These are phyloP conservation scores for Endotrypanum monterogeii DNA, from an alignment of 208 protist genomes.

Conservation along the genomic window DNA sequence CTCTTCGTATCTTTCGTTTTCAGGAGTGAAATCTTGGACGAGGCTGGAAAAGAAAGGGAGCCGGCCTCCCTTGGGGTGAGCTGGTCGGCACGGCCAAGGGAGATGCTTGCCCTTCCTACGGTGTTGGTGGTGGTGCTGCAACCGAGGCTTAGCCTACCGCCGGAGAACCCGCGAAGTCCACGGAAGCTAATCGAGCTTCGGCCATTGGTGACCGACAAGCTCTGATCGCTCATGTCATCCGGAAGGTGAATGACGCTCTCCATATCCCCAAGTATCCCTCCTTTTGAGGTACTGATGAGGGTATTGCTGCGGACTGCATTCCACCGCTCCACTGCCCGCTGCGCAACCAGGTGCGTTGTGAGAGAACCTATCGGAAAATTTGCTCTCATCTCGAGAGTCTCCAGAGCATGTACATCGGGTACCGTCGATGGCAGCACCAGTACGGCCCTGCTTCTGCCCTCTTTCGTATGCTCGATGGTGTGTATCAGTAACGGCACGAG, in stretches of 20 bases:
- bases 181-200: conserved; percentile 38
- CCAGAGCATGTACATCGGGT: conserved; percentile 61
- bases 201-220: conserved; percentile 35
- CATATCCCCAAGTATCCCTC: conserved; percentile 22
- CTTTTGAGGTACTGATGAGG: conserved; percentile 21
- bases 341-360: conserved; percentile 33
- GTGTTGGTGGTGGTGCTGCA: background rate
- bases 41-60: conserved; percentile 17
- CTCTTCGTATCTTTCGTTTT: conserved; percentile 35
- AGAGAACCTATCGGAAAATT: conserved; percentile 72
- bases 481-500: conserved; percentile 67
- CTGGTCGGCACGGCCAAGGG: conserved; percentile 13
- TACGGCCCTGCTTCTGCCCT: conserved; percentile 36
- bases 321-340: conserved; percentile 33
- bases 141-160: background rate
- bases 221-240: conserved; percentile 32
- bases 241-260: conserved; percentile 24
- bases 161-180: conserved; percentile 10
- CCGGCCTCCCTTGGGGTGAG: conserved; percentile 18
- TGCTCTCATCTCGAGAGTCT: conserved; percentile 72
- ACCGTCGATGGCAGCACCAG: conserved; percentile 59
- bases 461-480: conserved; percentile 48
- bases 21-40: conserved; percentile 31
- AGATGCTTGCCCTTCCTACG: conserved; percentile 5
- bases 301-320: conserved; percentile 19